These are phyloP conservation scores for Striga hermonthica DNA, from an alignment of 305 asterid genomes.

Conservation along the genomic window DNA sequence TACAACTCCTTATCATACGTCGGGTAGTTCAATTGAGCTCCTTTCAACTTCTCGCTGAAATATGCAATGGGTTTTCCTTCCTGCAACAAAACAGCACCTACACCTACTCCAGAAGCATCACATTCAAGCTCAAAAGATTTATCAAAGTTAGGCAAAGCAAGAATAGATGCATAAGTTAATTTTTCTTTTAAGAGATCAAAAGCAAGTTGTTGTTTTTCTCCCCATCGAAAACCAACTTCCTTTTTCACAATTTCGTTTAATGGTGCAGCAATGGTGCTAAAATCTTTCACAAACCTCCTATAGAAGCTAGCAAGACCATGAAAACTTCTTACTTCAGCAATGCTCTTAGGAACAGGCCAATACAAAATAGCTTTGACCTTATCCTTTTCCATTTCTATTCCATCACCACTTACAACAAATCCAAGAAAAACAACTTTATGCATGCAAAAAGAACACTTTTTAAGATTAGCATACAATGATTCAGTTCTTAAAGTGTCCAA, in stretches of 20 bases:
- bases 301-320: too few relatives aligned
- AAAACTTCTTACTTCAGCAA: too few relatives aligned
- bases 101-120: background rate
- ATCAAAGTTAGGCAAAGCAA: constrained; percentile 14
- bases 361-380: too few relatives aligned
- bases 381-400: background rate
- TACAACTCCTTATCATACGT: background rate
- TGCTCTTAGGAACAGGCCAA: too few relatives aligned
- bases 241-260: background rate
- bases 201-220: background rate
- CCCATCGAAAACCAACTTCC: constrained; percentile 6
- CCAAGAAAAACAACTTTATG: background rate
- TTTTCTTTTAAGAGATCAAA: background rate
- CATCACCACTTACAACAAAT: background rate
- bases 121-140: background rate
- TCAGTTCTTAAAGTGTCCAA: constrained; percentile 9
- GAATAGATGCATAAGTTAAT: background rate
- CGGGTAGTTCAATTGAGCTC: background rate
- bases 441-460: background rate
- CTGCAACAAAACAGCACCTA: background rate
- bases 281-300: too few relatives aligned
- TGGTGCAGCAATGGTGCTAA: background rate
- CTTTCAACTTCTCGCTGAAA: background rate
- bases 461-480: background rate
- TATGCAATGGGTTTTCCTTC: background rate